Evolutionary conservation across 495 filamentous ascomycete species (phyloP), one percentile per base, ranked within the genome.

Genomic region (Ramalina peruviana): DNA sequence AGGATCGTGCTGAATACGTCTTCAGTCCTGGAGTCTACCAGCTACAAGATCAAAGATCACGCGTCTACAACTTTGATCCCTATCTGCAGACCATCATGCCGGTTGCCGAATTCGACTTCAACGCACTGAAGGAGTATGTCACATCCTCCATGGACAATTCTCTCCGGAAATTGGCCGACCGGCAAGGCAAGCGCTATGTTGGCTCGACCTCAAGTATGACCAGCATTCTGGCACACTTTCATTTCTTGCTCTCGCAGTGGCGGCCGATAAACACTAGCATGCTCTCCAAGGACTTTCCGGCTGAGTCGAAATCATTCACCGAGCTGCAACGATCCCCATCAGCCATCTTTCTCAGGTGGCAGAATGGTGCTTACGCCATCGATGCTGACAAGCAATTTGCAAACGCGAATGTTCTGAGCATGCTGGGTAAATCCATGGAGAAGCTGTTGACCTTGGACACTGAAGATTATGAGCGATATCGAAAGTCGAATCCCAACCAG

Each of bases 131-230:
- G 61, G 67, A 76, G 23, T 97, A 92, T 59, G 78, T 94, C 53
- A 92, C 88, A 0, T 94, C 90, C 2, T 97, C 93, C 2, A 78
- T 80, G 58, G 92, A 99, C 60, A 63, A 67, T 4, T 75, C 66
- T 1, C 76, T 97, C 21, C 71, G 76, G 7, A 48, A 65, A 5
- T 72, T 86, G n/a, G 85, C 88, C 1, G 67, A 68, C 43, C 60
- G 78, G 21, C 60, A 81, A 36, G 60, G 69, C n/a, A 88, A 83
- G 58, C 93, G 86, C 58, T 99, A 94, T 59, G 75, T 87, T 3
- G 93, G 93, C 9, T 97, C 92, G 20, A 94, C 92, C 5, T 97
- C 92, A 1, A 95, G 88, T 64, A 96, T 94, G 88, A 95, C 89
- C 4, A 74, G 81, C 3, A 78, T 81, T 41, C 73, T 99, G 37